These are phyloP conservation scores for Taphrina communis DNA, from an alignment of 1,139 yeast genomes.

Conservation along the genomic window DNA sequence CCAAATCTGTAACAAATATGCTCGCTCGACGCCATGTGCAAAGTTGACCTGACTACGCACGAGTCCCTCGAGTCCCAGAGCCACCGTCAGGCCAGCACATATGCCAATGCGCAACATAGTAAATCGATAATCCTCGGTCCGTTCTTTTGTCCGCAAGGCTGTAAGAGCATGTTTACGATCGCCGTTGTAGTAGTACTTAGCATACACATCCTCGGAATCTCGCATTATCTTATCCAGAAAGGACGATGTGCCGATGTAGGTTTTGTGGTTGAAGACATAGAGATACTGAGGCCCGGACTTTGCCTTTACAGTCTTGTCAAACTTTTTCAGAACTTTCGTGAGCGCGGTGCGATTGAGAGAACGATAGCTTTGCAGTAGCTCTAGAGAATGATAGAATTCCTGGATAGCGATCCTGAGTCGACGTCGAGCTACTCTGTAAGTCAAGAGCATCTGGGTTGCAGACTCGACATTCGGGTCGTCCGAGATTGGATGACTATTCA, in stretches of 20 bases:
- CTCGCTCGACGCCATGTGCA: slow-evolving; percentile 49
- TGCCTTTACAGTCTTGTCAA: slow-evolving; percentile 72
- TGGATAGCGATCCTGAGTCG: slow-evolving; percentile 77
- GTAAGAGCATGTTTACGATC: slow-evolving; percentile 78
- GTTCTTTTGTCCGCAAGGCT: slow-evolving; percentile 62
- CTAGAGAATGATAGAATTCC: slow-evolving; percentile 80
- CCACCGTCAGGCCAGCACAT: slow-evolving; percentile 71
- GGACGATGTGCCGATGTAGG: slow-evolving; percentile 70
- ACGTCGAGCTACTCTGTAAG: slow-evolving; percentile 64
- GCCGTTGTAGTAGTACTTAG: slow-evolving; percentile 71
- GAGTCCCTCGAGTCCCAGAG: slow-evolving; percentile 63
- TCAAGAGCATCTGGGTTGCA: slow-evolving; percentile 43
- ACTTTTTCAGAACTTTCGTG: slow-evolving; percentile 85
- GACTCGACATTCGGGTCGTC: slow-evolving; percentile 38
- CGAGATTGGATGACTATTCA: slow-evolving; percentile 11
- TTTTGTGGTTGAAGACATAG: slow-evolving; percentile 59
- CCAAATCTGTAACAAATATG: slow-evolving; percentile 80
- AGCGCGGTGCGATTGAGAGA: slow-evolving; percentile 84
- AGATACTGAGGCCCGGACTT: slow-evolving; percentile 62
- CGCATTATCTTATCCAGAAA: slow-evolving; percentile 65
- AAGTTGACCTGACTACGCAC: slow-evolving; percentile 57
- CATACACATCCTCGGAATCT: slow-evolving; percentile 71
- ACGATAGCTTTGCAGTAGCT: slow-evolving; percentile 76
- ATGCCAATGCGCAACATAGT: slow-evolving; percentile 58
- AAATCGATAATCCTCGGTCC: slow-evolving; percentile 56